Conservation (phyloP, 345 rosid species). For the Microcos paniculata region DNA sequence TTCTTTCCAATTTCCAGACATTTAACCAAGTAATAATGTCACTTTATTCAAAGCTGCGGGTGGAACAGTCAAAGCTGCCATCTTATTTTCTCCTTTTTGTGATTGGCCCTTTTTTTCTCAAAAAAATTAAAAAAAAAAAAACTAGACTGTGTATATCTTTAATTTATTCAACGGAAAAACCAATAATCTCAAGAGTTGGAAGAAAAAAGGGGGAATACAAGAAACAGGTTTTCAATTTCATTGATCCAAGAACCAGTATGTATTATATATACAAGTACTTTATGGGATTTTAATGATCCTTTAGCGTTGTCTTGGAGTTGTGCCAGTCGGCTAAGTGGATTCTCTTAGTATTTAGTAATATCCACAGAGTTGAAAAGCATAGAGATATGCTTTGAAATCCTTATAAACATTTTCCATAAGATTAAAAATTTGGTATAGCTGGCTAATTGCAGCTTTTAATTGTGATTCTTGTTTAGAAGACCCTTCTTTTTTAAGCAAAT, state of each 20-base stretch:
- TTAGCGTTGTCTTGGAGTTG: neutral
- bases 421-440: neutral
- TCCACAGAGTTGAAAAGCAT: neutral
- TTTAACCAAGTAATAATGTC: conserved; percentile 6
- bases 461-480: neutral
- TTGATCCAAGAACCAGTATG: neutral
- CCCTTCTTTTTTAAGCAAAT: too few relatives aligned
- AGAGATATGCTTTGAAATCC: neutral
- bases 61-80: conserved; percentile 20
- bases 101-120: too few relatives aligned
- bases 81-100: neutral
- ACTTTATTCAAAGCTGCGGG: conserved; percentile 17
- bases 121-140: neutral
- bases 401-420: too few relatives aligned
- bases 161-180: neutral
- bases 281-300: neutral
- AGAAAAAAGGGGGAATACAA: neutral
- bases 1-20: neutral
- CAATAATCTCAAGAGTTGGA: neutral
- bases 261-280: neutral
- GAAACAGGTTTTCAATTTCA: neutral
- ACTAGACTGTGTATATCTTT: neutral
- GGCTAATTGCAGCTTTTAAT: neutral
- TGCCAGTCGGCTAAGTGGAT: neutral
- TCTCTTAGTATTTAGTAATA: neutral